These are phyloP conservation scores for Annulohypoxylon bovei DNA, from an alignment of 495 filamentous ascomycete species.

Conservation along the genomic window DNA sequence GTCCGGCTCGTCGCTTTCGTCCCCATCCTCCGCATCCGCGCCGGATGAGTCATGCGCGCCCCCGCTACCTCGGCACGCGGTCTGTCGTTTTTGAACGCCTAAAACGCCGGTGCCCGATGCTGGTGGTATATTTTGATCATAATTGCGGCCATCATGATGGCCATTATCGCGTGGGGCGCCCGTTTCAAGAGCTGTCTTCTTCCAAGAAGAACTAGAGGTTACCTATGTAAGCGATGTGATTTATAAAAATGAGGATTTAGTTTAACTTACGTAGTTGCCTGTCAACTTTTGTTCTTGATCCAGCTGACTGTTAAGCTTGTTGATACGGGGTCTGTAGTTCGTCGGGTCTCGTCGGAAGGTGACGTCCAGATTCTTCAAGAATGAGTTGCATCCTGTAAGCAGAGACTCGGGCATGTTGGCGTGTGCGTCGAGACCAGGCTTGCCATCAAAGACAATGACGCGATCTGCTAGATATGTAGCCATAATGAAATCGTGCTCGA, in stretches of 20 bases:
- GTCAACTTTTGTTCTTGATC: slow-evolving; percentile 96
- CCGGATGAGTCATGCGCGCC: slow-evolving; percentile 43
- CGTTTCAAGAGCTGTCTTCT: slow-evolving; percentile 75
- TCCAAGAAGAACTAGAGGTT: slow-evolving; percentile 83
- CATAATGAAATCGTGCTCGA: slow-evolving; percentile 99
- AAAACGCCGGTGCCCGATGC: slow-evolving; percentile 56
- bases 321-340: slow-evolving; percentile 96
- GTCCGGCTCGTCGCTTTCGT: slow-evolving; percentile 58
- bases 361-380: slow-evolving; percentile 94
- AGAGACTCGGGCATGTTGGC: slow-evolving; percentile 92
- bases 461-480: slow-evolving; percentile 95
- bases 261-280: slow-evolving; percentile 84
- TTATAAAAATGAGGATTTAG: neutral
- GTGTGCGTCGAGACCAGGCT: slow-evolving; percentile 85
- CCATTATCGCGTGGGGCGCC: slow-evolving; percentile 54
- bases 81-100: slow-evolving; percentile 54
- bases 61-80: slow-evolving; percentile 41
- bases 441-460: slow-evolving; percentile 97
- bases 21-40: slow-evolving; percentile 48
- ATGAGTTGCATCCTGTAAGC: slow-evolving; percentile 95
- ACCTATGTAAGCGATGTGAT: slow-evolving; percentile 28
- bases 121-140: slow-evolving; percentile 43
- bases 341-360: slow-evolving; percentile 98
- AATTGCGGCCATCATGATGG: slow-evolving; percentile 40
- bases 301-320: slow-evolving; percentile 93